phyloP scores from a whole-genome alignment of 1,284 basidiomycete genomes.

The Apiotrichum sp. region DNA sequence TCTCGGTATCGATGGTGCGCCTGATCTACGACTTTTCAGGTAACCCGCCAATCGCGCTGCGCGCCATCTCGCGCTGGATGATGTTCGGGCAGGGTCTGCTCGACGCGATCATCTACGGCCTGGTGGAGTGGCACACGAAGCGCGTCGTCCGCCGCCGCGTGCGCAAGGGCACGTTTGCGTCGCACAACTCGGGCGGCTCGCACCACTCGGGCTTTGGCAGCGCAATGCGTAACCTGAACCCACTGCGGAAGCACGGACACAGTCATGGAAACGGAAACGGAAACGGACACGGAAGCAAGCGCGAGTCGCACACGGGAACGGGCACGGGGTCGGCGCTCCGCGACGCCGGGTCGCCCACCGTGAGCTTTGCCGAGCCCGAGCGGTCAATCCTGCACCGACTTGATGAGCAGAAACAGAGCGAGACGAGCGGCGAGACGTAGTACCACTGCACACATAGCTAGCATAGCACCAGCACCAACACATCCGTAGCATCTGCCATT shows the following conservation, averaged over 20 bases:
- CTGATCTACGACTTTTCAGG: slow-evolving; percentile 45
- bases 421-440: slow-evolving; percentile 2
- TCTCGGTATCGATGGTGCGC: slow-evolving; percentile 46
- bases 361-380: slow-evolving; percentile 19
- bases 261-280: not conserved
- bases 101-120: slow-evolving; percentile 46
- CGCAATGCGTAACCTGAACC: not conserved
- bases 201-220: not conserved
- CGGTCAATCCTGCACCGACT: slow-evolving; percentile 12
- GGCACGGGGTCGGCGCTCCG: slow-evolving; percentile 1
- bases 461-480: no score
- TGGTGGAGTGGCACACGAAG: slow-evolving; percentile 47
- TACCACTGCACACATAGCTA: no score
- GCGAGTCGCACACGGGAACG: not conserved
- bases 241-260: not conserved
- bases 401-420: no score
- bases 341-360: not conserved
- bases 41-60: slow-evolving; percentile 29
- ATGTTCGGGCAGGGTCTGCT: slow-evolving; percentile 46
- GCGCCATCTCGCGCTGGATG: slow-evolving; percentile 47
- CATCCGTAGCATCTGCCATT: no score
- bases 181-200: slow-evolving; percentile 2
- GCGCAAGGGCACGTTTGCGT: slow-evolving; percentile 30
- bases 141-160: slow-evolving; percentile 35
- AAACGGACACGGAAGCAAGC: not conserved